Evolutionary conservation across 148 eudicot genomes (phyloP).

Genomic region (Arctostaphylos glauca): DNA sequence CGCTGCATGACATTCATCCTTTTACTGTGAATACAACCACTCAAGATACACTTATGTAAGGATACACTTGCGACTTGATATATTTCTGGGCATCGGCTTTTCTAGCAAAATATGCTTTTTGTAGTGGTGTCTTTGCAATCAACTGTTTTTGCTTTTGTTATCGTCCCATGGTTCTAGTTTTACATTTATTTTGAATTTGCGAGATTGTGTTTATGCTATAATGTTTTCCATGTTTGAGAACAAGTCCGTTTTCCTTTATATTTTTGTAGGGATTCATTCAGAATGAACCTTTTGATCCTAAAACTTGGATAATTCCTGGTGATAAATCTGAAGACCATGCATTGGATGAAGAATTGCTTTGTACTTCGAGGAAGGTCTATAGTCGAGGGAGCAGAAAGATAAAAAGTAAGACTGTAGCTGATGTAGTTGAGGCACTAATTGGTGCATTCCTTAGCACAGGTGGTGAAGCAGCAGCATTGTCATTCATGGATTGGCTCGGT

Average conservation of each 20-base stretch:
- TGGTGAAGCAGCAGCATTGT: conserved; percentile 67
- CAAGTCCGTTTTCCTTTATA: background rate
- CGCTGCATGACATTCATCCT: background rate
- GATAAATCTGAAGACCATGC: conserved; percentile 25
- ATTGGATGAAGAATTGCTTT: conserved; percentile 40
- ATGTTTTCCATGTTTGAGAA: background rate
- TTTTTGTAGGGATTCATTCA: conserved; percentile 81
- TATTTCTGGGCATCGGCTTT: background rate
- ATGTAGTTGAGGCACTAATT: conserved; percentile 89
- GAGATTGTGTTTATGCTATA: background rate
- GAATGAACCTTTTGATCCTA: conserved; percentile 63
- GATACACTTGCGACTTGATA: background rate
- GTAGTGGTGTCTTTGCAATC: background rate
- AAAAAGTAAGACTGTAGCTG: conserved; percentile 75
- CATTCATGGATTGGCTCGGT: conserved; percentile 83
- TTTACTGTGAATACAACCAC: background rate
- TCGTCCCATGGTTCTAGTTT: background rate
- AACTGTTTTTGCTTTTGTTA: background rate
- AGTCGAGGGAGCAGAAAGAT: conserved; percentile 35
- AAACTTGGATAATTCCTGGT: conserved; percentile 71
- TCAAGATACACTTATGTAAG: background rate
- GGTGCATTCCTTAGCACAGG: conserved; percentile 73
- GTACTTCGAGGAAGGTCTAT: conserved; percentile 39
- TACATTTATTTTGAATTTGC: background rate
- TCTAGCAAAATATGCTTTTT: background rate